Base-by-base conservation (phyloP, 495 filamentous ascomycete genomes). In the Usnea hakonensis region DNA sequence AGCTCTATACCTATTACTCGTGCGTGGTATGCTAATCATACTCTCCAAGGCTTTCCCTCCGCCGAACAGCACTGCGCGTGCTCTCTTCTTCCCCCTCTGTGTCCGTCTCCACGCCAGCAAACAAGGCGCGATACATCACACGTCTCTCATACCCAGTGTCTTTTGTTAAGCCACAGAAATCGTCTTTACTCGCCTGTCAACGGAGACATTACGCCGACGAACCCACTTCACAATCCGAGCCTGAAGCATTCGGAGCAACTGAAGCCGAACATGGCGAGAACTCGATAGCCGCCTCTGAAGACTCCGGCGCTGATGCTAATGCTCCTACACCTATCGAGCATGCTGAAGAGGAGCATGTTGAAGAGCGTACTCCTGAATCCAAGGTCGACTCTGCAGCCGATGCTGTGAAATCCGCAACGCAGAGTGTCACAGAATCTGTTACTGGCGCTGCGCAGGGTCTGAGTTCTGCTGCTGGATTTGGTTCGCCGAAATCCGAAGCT, bases 41-140 rank as follows among this genome's bases (percentile, higher is more conserved):
- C 10, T 62, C 13, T 28, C 28, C 48, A 80, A 52, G 78, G 78
- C 67, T 79, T 64, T 73, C 61, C 58, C 65, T 79, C 28, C 68
- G 68, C 46, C 53, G 58, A 53, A 44, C 56, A 17, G 66, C 66
- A 46, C 53, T 81, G 53, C 79, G 85, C 60, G 80, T 85, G 35
- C 74, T 82, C 65, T 74, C 80, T 64, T 73, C 79, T 46, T 75
- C 82, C 48, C 74, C 78, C 14, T 74, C 83, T 26, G 70, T 75
- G 32, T 70, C 82, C 30, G 70, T 75, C 38, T 70, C 77, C 30
- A 67, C 78, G 41, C 61, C 81, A 57, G n/a, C 52, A 57, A 66
- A 72, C 19, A 76, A 76, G 62, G 70, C 78, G 38, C 79, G 74
- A 16, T 73, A 75, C 59, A 68, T 79, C 60, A 70, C 72, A 35